Evolutionary conservation across 2,329 filamentous ascomycete genomes (phyloP).

Genomic region (Fusarium lyarnte): DNA sequence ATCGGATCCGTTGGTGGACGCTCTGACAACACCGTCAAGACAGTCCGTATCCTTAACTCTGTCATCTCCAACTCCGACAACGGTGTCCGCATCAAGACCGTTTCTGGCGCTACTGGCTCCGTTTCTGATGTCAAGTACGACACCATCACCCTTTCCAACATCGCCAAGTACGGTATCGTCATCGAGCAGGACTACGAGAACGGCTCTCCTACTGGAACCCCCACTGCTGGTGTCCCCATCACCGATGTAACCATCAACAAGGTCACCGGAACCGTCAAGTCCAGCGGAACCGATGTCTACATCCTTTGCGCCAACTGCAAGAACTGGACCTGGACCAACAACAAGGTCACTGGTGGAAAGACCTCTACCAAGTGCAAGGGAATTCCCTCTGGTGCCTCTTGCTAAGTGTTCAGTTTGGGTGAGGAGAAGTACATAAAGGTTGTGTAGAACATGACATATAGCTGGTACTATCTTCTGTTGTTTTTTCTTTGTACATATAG

Average conservation of each 20-base stretch:
- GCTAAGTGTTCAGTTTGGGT: neutral
- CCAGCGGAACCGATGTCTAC: conserved; percentile 55
- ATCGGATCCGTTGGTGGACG: conserved; percentile 59
- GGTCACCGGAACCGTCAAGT: conserved; percentile 55
- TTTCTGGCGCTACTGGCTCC: conserved; percentile 55
- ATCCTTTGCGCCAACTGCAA: conserved; percentile 63
- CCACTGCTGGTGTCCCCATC: conserved; percentile 63
- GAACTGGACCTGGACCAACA: conserved; percentile 62
- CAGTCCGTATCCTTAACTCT: conserved; percentile 60
- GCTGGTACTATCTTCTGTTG: neutral
- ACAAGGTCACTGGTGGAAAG: conserved; percentile 62
- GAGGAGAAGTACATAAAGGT: neutral
- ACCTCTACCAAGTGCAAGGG: conserved; percentile 43
- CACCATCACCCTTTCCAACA: conserved; percentile 54
- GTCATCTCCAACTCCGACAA: conserved; percentile 63
- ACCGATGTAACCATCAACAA: conserved; percentile 57
- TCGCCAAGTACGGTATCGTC: conserved; percentile 52
- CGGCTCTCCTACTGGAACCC: conserved; percentile 55
- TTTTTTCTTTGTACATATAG: neutral
- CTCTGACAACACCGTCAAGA: conserved; percentile 61
- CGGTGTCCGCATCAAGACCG: conserved; percentile 62
- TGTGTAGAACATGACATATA: neutral
- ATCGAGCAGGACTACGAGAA: conserved; percentile 60
- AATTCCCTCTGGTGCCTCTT: conserved; percentile 41
- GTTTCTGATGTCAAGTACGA: conserved; percentile 57